Evolutionary conservation across 257 asterid genomes (phyloP), one percentile per base, ranked within the genome.

Genomic region (Nicotiana knightiana): DNA sequence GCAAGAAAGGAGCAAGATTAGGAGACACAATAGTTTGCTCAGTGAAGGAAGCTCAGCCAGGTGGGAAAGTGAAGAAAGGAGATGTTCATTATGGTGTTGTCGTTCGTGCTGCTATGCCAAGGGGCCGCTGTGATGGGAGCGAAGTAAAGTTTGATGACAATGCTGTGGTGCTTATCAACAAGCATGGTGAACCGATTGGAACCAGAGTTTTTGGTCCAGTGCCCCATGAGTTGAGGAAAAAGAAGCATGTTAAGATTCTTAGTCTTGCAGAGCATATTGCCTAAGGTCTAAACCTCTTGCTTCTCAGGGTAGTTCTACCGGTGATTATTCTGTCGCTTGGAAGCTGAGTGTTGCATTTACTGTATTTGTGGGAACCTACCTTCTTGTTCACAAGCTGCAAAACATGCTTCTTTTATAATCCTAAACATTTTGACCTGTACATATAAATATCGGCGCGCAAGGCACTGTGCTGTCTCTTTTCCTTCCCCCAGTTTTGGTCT

Each of bases 171-270:
- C 97, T 96, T 43, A 85, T 96, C 81, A 93, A 94, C 81, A 96
- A 94, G 89, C 94, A 96, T 84, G 93, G 97, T 3, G 98, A 96
- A 86, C 98, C 98, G 21, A 96, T 96, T 2, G 98, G 97, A 18
- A 96, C 98, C n/a, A 81, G 98, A 67, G 99, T 96, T 39, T 90
- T 93, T 62, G 98, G 98, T 24, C 99, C 97, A 0, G 99, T 96
- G 17, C 97, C 99, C 26, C 98, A 96, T 66, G 98, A 96, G 87
- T 84, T 96, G 82, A 92, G 98, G 93, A 94, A 89, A 85, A 94
- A 93, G 90, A 96, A 96, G 90, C 99, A 94, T 83, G 93, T 93
- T 87, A 94, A 96, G 90, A 96, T 96, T 87, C 98, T 96, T 63
- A 96, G 98, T 85, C 98, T 96, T 67, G 99, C 98, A 2, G 86